These are phyloP conservation scores for Ciborinia camelliae DNA, from an alignment of 2,329 filamentous ascomycete genomes.

Conservation along the genomic window DNA sequence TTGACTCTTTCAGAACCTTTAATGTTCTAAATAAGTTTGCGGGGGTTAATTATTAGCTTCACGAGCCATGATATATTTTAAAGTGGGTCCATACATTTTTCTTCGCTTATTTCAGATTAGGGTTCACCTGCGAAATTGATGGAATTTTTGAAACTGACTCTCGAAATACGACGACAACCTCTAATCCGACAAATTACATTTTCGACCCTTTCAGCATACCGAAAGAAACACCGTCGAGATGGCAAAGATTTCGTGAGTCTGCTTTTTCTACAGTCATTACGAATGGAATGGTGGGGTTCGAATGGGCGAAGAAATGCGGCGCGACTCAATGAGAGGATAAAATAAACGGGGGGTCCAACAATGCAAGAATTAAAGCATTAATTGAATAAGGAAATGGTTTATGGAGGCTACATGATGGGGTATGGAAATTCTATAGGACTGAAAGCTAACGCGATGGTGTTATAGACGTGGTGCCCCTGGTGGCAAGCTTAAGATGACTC, in stretches of 20 bases:
- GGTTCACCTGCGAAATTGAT: conserved; percentile 29
- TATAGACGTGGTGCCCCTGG: conserved; percentile 82
- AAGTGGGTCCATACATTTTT: conserved; percentile 18
- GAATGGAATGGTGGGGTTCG: conserved; percentile 2
- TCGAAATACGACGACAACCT: conserved; percentile 24
- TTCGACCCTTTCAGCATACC: conserved; percentile 34
- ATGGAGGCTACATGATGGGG: not conserved
- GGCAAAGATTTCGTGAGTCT: conserved; percentile 61
- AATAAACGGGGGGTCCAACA: not conserved
- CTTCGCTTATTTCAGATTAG: conserved; percentile 35
- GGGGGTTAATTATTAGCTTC: not conserved
- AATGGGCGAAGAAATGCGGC: conserved; percentile 11
- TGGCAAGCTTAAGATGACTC: conserved; percentile 99
- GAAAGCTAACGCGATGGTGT: conserved; percentile 24
- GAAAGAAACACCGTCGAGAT: conserved; percentile 49
- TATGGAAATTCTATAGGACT: not conserved
- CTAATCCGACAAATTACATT: conserved; percentile 25
- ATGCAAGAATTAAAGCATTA: not conserved
- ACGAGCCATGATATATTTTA: not conserved
- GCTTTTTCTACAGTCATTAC: conserved; percentile 22
- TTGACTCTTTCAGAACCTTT: not conserved
- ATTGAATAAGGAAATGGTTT: not conserved
- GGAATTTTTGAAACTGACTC: conserved; percentile 22
- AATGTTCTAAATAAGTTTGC: not conserved
- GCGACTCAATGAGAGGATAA: not conserved